Base-by-base conservation (phyloP, 2,329 filamentous ascomycete genomes). In the Trichoderma semiorbis region DNA sequence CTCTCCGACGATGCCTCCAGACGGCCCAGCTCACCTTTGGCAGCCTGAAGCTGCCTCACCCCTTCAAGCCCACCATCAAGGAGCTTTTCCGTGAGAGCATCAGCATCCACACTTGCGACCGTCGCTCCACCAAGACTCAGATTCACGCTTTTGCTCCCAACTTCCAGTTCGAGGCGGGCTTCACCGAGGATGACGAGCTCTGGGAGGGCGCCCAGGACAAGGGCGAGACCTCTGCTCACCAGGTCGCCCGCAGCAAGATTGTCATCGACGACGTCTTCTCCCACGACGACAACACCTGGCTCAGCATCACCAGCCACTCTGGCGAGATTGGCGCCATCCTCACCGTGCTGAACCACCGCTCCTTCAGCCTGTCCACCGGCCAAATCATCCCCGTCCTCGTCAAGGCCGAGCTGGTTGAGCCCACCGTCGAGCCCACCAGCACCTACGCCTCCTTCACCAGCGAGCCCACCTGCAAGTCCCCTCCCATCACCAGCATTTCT, bases 351-450 rank as follows among this genome's bases (percentile, higher is more conserved):
- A 85, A 86, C 65, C 91, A 93, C 76, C 85, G 86, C n/a, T 74
- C 80, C 3, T 93, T 93, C 77, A 79, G 82, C 3, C 82, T 93
- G 14, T 83, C 83, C n/a, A 93, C 91, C 0, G 91, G 91, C 10
- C 87, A 89, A 71, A 86, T 91, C 8, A 90, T 93, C 32, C 90
- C 91, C 0, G 89, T 91, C 3, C 83, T 93, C 1, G 87, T 93
- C 39, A 89, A 87, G 79, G 89, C 87, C 1, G 84, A 87, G 75
- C 85, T 82, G 57, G 71, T 82, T 0, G 62, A 72, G 6, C 73
- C 77, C n/a, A 73, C 77, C 8, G 76, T 74, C 39, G 39, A 43
- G 71, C 79, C 76, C 3, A 77, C 78, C n/a, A 80, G 78, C 26
- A 78, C 77, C 0, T 78, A 80, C 26, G 74, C 74, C 6, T 78